Conservation (phyloP, 805 yeast species). For the Scheffersomyces coipomensis region DNA sequence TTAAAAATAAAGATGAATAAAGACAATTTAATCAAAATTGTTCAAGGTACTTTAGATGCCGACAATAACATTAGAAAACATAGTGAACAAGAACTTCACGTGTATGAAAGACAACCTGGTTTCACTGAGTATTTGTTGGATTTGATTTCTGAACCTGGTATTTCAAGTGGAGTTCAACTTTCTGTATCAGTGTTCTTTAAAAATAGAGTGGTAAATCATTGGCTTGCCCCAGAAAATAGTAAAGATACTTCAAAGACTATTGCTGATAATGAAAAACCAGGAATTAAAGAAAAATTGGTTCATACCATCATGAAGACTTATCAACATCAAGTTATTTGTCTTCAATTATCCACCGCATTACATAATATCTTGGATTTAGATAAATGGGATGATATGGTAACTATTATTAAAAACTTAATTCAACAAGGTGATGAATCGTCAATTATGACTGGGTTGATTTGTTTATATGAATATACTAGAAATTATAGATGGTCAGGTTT, state of each 20-base stretch:
- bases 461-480: slow-evolving; percentile 39
- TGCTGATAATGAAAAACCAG: slow-evolving; percentile 31
- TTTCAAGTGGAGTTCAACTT: slow-evolving; percentile 35
- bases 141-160: slow-evolving; percentile 44
- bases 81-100: slow-evolving; percentile 51
- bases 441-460: slow-evolving; percentile 38
- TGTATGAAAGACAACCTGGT: slow-evolving; percentile 55
- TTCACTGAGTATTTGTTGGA: slow-evolving; percentile 55
- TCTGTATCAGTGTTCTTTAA: slow-evolving; percentile 46
- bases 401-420: slow-evolving; percentile 37
- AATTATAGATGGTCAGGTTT: slow-evolving; percentile 43
- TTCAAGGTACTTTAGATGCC: slow-evolving; percentile 56
- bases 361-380: slow-evolving; percentile 52
- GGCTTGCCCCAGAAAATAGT: slow-evolving; percentile 34
- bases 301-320: slow-evolving; percentile 40
- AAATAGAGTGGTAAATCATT: slow-evolving; percentile 36
- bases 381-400: slow-evolving; percentile 40
- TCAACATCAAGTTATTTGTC: slow-evolving; percentile 38
- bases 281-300: slow-evolving; percentile 43
- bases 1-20: too few species aligned
- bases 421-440: slow-evolving; percentile 27
- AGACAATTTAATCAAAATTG: slow-evolving; percentile 46
- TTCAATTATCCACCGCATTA: slow-evolving; percentile 58
- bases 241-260: slow-evolving; percentile 20
- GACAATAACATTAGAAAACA: slow-evolving; percentile 48